Percentiles rank a stretch among this genome's conserved stretches.
These are phyloP conservation scores for Ramaria sp. DNA, from an alignment of 768 basidiomycete genomes.

Conservation along the genomic window DNA sequence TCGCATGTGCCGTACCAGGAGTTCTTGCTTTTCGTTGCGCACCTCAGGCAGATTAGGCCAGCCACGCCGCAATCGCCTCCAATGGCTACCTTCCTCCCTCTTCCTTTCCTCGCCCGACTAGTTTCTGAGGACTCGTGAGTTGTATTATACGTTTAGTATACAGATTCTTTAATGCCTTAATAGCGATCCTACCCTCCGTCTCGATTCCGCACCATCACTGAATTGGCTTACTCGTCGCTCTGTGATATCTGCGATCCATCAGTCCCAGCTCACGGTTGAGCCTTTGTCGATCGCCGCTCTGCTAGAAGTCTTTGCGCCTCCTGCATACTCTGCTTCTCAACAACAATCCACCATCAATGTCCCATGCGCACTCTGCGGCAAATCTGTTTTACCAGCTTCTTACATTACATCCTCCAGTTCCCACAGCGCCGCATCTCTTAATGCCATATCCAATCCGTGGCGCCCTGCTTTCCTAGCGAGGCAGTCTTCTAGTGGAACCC, in stretches of 20 bases:
- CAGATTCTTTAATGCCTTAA: not conserved
- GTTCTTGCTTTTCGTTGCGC: constrained; percentile 64
- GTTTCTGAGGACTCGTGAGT: constrained; percentile 80
- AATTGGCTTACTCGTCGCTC: constrained; percentile 89
- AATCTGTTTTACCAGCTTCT: constrained; percentile 34
- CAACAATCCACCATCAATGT: constrained; percentile 32
- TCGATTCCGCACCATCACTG: constrained; percentile 89
- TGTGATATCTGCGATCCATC: constrained; percentile 76
- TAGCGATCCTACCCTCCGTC: constrained; percentile 85
- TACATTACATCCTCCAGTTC: constrained; percentile 12
- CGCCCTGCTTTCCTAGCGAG: constrained; percentile 15
- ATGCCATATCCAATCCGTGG: constrained; percentile 17
- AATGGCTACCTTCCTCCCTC: constrained; percentile 61
- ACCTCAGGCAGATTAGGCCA: constrained; percentile 62
- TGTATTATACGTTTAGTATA: constrained; percentile 10
- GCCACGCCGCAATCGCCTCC: constrained; percentile 50
- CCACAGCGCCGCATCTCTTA: constrained; percentile 18
- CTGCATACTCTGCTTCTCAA: constrained; percentile 23
- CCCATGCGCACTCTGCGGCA: constrained; percentile 74
- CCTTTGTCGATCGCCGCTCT: constrained; percentile 60
- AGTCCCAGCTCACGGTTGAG: constrained; percentile 80
- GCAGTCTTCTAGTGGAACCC: constrained; percentile 23
- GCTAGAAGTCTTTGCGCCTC: constrained; percentile 35
- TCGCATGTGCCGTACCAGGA: constrained; percentile 73
- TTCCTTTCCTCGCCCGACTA: constrained; percentile 71